Evolutionary conservation across 768 basidiomycete species (phyloP), one percentile per base, ranked within the genome.

Genomic region (Porphyrellus cyaneotinctus): DNA sequence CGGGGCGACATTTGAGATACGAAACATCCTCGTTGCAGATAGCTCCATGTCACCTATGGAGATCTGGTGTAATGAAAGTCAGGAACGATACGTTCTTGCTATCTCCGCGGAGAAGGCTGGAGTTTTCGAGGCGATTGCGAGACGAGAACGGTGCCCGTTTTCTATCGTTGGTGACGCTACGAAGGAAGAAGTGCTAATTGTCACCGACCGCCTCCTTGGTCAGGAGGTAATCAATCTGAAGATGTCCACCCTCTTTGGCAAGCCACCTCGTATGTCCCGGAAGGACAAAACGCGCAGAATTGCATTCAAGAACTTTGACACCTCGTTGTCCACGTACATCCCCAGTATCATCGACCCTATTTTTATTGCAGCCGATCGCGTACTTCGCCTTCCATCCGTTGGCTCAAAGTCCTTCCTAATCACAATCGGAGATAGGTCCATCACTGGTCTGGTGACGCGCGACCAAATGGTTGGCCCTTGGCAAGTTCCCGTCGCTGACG

Each of bases 391-490:
- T 13, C 97, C 97, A 1, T 85, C 88, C 13, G 95, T 98, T 35
- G 94, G 83, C 3, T 95, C 93, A 28, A 99, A 99, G 67, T 87
- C 92, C 9, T 99, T 97, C 85, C 79, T 99, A 44, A 94, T 99
- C 70, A 99, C 97, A 45, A 99, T 99, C 53, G 97, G 97, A 23
- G 97, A 99, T 64, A 83, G 97, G 41, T 80, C 87, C 32, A 86
- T 99, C 68, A 93, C 95, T 0, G 97, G 97, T 22, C 83, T 99
- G 42, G 91, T 97, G 56, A 84, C 88, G 7, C 83, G 97, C 48
- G 97, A 99, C 67, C 97, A 99, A 71, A 98, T 99, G 95, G 92
- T 97, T 22, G 97, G 97, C 0, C 95, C 95, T 0, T 99, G 91
- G 89, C 97, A 99, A 72, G 89, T 97, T 11, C 95, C 97, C 33